These are phyloP conservation scores for Penicillium thymicola DNA, from an alignment of 2,329 filamentous ascomycete genomes.

Conservation along the genomic window DNA sequence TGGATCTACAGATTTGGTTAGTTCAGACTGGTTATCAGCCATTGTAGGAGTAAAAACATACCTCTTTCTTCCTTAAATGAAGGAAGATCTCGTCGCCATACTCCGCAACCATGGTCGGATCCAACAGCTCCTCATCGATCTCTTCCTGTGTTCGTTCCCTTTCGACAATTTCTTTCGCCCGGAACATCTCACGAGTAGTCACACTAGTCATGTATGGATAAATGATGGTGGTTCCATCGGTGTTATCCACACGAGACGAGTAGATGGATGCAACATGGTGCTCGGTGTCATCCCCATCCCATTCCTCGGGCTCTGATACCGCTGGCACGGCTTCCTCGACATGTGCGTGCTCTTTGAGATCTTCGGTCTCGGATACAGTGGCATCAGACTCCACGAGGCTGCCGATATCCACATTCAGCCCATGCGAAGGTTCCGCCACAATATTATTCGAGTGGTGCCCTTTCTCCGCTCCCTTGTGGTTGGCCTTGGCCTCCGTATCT, in stretches of 20 bases:
- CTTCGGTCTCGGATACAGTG: slow-evolving; percentile 14
- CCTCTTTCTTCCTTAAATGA: slow-evolving; percentile 88
- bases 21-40: neutral
- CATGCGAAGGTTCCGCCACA: slow-evolving; percentile 6
- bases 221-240: slow-evolving; percentile 64
- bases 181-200: slow-evolving; percentile 69
- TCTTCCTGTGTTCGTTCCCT: slow-evolving; percentile 66
- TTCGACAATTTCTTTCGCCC: slow-evolving; percentile 65
- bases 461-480: slow-evolving; percentile 10
- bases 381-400: slow-evolving; percentile 19
- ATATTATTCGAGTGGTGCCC: neutral
- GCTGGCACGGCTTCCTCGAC: slow-evolving; percentile 24
- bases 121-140: slow-evolving; percentile 83
- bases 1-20: slow-evolving; percentile 53
- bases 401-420: neutral
- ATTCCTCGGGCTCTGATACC: slow-evolving; percentile 62
- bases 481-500: slow-evolving; percentile 8
- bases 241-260: slow-evolving; percentile 71
- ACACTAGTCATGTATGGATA: slow-evolving; percentile 59
- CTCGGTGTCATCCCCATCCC: slow-evolving; percentile 71
- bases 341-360: slow-evolving; percentile 6
- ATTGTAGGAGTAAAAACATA: slow-evolving; percentile 41
- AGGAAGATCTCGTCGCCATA: slow-evolving; percentile 94
- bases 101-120: slow-evolving; percentile 96
- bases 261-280: slow-evolving; percentile 75